These are phyloP conservation scores for Colletotrichum brevisporum DNA, from an alignment of 2,329 filamentous ascomycete genomes.

Conservation along the genomic window DNA sequence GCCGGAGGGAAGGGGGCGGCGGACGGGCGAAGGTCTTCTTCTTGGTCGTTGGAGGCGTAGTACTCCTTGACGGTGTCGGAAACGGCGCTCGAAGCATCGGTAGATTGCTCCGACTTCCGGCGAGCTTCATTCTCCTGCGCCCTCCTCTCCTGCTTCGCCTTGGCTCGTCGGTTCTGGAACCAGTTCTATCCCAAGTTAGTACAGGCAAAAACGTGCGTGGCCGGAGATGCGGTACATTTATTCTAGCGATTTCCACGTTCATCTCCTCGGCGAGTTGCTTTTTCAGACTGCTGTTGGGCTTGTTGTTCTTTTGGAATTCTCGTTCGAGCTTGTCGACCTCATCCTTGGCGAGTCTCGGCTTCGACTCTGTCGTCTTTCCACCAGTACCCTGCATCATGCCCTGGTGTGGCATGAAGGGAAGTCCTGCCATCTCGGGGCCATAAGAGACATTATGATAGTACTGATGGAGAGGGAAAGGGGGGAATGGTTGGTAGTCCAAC, in stretches of 20 bases:
- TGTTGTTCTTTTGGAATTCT: conserved; percentile 75
- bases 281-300: conserved; percentile 74
- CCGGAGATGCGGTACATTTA: conserved; percentile 64
- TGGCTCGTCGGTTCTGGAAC: conserved; percentile 77
- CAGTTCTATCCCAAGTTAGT: conserved; percentile 69
- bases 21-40: conserved; percentile 56
- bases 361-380: conserved; percentile 60
- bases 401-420: conserved; percentile 41
- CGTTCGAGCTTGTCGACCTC: conserved; percentile 72
- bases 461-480: conserved; percentile 9
- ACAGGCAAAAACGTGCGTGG: conserved; percentile 2
- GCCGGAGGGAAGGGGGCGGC: conserved; percentile 49
- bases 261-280: conserved; percentile 73
- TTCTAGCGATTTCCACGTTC: conserved; percentile 73
- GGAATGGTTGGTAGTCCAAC: conserved; percentile 26
- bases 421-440: conserved; percentile 14
- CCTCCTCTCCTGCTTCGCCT: conserved; percentile 75
- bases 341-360: conserved; percentile 69
- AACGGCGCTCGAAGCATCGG: conserved; percentile 49
- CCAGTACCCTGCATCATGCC: conserved; percentile 24
- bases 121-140: conserved; percentile 63
- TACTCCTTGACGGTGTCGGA: conserved; percentile 53
- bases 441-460: conserved; percentile 39
- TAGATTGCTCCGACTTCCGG: conserved; percentile 49
- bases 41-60: conserved; percentile 49